Conservation (phyloP, 2,329 filamentous ascomycete genomes). For the Curvularia eragrostidis region DNA sequence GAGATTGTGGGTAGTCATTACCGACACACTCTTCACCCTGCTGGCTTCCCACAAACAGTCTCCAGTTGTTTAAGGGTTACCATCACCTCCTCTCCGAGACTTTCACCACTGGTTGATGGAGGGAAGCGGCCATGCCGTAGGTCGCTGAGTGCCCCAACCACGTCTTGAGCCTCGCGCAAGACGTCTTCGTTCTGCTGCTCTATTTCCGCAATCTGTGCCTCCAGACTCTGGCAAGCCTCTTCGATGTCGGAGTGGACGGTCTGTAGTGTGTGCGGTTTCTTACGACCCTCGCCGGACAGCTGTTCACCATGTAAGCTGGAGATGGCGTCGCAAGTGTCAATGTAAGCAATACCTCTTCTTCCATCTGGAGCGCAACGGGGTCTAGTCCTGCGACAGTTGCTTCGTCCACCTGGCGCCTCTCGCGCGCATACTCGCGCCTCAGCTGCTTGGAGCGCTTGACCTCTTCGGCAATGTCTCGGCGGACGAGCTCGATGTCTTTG, state of each 20-base stretch:
- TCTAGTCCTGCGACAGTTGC: conserved; percentile 59
- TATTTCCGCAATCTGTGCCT: conserved; percentile 70
- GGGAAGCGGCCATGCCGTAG: conserved; percentile 78
- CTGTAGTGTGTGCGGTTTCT: conserved; percentile 64
- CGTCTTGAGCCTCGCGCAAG: conserved; percentile 67
- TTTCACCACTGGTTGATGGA: conserved; percentile 60
- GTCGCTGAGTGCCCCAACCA: conserved; percentile 78
- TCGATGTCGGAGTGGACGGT: conserved; percentile 75
- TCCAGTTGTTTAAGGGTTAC: conserved; percentile 70
- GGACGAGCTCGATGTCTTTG: conserved; percentile 70
- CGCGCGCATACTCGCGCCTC: conserved; percentile 63
- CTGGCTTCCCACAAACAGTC: conserved; percentile 59
- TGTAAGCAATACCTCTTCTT: conserved; percentile 49
- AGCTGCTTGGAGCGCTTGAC: conserved; percentile 66
- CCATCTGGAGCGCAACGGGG: conserved; percentile 68
- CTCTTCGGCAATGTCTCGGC: conserved; percentile 70
- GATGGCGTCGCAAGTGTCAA: neutral
- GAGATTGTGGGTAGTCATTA: neutral
- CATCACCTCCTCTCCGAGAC: conserved; percentile 70
- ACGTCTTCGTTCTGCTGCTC: conserved; percentile 69
- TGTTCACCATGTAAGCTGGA: conserved; percentile 44
- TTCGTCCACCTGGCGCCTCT: conserved; percentile 62
- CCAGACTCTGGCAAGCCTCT: conserved; percentile 67
- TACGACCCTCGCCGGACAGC: conserved; percentile 62
- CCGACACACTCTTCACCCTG: conserved; percentile 25